Base-by-base conservation (phyloP, 345 rosid species). In the Balakata baccata region DNA sequence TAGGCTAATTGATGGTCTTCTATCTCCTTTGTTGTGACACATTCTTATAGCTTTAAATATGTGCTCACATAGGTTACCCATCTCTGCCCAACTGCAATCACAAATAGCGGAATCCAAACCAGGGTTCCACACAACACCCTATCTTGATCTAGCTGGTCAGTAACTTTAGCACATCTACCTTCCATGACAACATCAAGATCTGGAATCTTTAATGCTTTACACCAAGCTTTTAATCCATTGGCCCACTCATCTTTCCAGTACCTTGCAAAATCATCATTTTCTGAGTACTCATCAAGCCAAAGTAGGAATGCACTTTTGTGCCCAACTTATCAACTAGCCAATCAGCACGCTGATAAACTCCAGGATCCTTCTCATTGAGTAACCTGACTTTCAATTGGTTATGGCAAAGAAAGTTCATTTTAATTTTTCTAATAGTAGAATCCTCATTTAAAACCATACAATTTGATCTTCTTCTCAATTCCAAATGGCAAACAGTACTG, bases 251-350 rank as follows among this genome's bases (percentile, higher is more conserved):
- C 94, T 84, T 86, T 90, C 88, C 89, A 82, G 75, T 91, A 95
- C 77, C 97, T 83, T 18, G 91, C 75, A 83, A 89, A 95, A 77
- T 85, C 72, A 72, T 91, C 94, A 76, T 89, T 92, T 70, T 81
- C 99, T 0, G 97, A 83, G 81, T 89, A 92, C 66, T 86, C 97
- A 82, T 95, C 99, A 39, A 92, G 97, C 99, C 99, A 91, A 92
- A 91, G 84, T 92, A 91, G 43, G 98, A 86, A 85, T 95, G 94
- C 69, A 91, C 97, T 82, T 91, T 88, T 12, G 93, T 95, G 53
- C 86, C 96, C 87, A 95, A 80, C 88, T 89, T 95, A 81, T 92
- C 89, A 18, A 91, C 97, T 84, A 95, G 79, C 99, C 98, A 95
- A 87, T 95, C 99, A 77, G 89, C 81, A 53, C 93, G 93, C 68